A percentile compares a stretch with the other conserved stretches of the same genome.
These are phyloP conservation scores for Hypoxylon lienhwacheense DNA, from an alignment of 495 filamentous ascomycete genomes.

Conservation along the genomic window DNA sequence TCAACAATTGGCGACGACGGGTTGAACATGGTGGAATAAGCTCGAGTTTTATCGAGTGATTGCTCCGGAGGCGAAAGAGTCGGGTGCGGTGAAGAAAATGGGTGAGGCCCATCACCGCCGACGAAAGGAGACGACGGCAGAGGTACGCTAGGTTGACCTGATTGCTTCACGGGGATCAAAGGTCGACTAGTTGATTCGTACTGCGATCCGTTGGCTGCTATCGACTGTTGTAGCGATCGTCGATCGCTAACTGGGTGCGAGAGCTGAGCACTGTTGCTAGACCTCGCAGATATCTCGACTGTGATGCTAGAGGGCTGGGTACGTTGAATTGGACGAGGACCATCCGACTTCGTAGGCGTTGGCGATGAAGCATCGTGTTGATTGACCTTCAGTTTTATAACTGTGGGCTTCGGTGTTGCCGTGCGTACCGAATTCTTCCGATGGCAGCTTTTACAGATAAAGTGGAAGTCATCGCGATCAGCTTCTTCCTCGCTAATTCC, in stretches of 20 bases:
- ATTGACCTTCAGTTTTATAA: conserved; percentile 74
- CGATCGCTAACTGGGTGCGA: conserved; percentile 6
- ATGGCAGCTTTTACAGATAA: conserved; percentile 78
- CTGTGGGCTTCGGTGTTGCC: conserved; percentile 48
- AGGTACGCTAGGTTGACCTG: conserved; percentile 24
- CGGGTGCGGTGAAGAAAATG: conserved; percentile 51
- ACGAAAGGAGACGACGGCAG: conserved; percentile 33
- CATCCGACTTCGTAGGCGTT: conserved; percentile 16
- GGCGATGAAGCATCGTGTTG: conserved; percentile 55
- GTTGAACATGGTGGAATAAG: conserved; percentile 46
- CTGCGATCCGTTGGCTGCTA: conserved; percentile 16
- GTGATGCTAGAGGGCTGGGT: conserved; percentile 10
- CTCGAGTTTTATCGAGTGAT: conserved; percentile 45
- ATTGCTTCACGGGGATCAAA: conserved; percentile 32
- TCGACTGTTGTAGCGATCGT: conserved; percentile 1
- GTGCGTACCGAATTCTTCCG: conserved; percentile 60
- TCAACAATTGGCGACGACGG: conserved; percentile 31
- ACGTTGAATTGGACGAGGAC: conserved; percentile 14
- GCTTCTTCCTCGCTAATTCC: conserved; percentile 75
- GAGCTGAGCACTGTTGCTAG: conserved; percentile 4
- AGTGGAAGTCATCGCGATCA: conserved; percentile 84
- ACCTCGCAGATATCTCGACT: conserved; percentile 24
- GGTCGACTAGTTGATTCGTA: conserved; percentile 9
- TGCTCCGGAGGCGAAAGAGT: conserved; percentile 45
- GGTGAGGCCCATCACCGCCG: conserved; percentile 37